Evolutionary conservation across 2,329 filamentous ascomycete genomes (phyloP).

Genomic region (Aspergillus sp.): DNA sequence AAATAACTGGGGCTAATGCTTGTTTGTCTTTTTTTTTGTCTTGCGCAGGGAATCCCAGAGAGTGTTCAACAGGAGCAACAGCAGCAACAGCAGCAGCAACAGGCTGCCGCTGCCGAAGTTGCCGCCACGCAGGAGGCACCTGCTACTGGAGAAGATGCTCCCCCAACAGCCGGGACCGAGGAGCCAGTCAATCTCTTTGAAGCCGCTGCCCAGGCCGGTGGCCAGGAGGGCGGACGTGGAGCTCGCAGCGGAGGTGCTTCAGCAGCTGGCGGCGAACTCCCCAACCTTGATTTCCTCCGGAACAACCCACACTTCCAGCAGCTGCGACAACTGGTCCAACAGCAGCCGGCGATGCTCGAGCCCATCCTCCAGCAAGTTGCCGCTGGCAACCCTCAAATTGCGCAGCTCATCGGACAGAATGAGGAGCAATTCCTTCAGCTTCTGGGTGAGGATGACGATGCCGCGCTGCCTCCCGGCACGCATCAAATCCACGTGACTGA

Average conservation of each 20-base stretch:
- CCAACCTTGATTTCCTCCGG: conserved; percentile 88
- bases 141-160: conserved; percentile 29
- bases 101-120: conserved; percentile 41
- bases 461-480: conserved; percentile 73
- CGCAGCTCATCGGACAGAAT: conserved; percentile 85
- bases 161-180: conserved; percentile 46
- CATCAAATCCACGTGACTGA: conserved; percentile 90
- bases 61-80: conserved; percentile 72
- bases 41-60: conserved; percentile 79
- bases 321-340: conserved; percentile 92
- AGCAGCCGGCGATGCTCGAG: conserved; percentile 97
- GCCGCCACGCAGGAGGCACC: conserved; percentile 41
- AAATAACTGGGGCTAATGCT: not conserved
- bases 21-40: not conserved
- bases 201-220: conserved; percentile 75
- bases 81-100: conserved; percentile 47
- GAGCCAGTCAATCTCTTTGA: conserved; percentile 87
- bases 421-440: conserved; percentile 91
- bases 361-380: conserved; percentile 96
- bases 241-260: conserved; percentile 42
- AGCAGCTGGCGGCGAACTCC: conserved; percentile 58
- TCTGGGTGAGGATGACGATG: conserved; percentile 85
- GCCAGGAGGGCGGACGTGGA: conserved; percentile 40
- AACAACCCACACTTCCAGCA: conserved; percentile 98
- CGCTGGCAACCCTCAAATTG: conserved; percentile 90